Base-by-base conservation (phyloP, 2,329 filamentous ascomycete genomes). In the Kalaharituber pfeilii region DNA sequence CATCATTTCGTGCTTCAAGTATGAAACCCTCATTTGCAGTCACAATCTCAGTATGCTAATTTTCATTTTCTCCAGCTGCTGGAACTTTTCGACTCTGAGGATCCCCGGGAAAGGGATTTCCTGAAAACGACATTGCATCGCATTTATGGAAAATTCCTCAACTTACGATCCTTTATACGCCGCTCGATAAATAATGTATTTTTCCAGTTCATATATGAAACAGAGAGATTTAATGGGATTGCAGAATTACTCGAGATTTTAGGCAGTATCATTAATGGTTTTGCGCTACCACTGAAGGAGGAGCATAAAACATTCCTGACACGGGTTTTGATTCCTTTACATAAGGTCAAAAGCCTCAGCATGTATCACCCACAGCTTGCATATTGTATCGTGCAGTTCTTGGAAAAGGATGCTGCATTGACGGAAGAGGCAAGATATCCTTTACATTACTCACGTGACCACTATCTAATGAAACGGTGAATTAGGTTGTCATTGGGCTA, bases 141-240 rank as follows among this genome's bases (percentile, higher is more conserved):
- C 59, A 98, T 98, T 67, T 98, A 98, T 67, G 91, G 91, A 66
- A 98, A 98, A 72, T 98, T 98, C 71, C 77, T 98, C 64, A 98
- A 98, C 68, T 75, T 98, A 59, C 82, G 91, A 57, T 96, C 91
- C 27, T 98, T 94, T 69, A 98, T 98, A 66, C 79, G 91, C 66
- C 81, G 91, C 64, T 98, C 91, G 54, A 98, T 98, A 76, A 98
- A 98, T 78, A 96, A 98, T 66, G 91, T 98, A 64, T 98, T 98
- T 73, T 98, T 98, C 76, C 91, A 98, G 67, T 98, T 98, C 69
- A 88, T 87, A 57, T 98, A 98, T 68, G 91, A 98, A 70, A 98
- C 91, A 3, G 91, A 98, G 70, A 79, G 91, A 56, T 96, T 98
- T 73, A 98, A 98, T 65, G 91, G 91, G 53, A 95, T 98, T 65